A percentile compares a stretch with the other conserved stretches of the same genome.
phyloP scores from a whole-genome alignment of 139 green algal genomes.

The Chlorella sp. region DNA sequence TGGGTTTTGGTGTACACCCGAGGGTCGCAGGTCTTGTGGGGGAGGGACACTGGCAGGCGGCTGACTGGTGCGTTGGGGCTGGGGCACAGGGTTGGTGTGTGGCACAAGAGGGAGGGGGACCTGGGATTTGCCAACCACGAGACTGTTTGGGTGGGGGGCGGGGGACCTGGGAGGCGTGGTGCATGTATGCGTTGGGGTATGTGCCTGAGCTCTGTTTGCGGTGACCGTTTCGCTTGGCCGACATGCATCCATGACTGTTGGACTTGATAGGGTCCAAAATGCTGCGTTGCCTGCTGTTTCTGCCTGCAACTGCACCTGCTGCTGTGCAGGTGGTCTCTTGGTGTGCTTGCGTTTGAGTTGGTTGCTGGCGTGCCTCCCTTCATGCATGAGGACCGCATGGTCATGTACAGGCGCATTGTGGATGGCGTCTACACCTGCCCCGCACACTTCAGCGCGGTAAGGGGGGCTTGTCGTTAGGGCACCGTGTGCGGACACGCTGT shows the following conservation, averaged over 20 bases:
- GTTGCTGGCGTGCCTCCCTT: conserved; percentile 80
- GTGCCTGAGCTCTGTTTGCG: too few relatives aligned
- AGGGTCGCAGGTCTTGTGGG: neutral
- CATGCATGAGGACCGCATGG: conserved; percentile 72
- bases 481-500: neutral
- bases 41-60: neutral
- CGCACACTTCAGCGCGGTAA: conserved; percentile 53
- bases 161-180: neutral
- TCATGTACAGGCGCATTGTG: conserved; percentile 83
- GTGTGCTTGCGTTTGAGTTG: conserved; percentile 90
- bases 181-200: too few relatives aligned
- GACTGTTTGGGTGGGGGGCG: neutral
- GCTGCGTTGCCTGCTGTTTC: neutral
- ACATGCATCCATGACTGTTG: neutral
- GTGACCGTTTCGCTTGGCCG: neutral
- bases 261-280: neutral
- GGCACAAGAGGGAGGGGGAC: too few relatives aligned
- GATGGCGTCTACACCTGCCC: conserved; percentile 54
- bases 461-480: neutral
- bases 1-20: neutral
- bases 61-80: neutral
- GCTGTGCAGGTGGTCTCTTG: conserved; percentile 75
- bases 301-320: neutral
- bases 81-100: too few relatives aligned
- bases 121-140: neutral